Conservation (phyloP, 108 stramenopile genomes). For the Craspedostauros australis region DNA sequence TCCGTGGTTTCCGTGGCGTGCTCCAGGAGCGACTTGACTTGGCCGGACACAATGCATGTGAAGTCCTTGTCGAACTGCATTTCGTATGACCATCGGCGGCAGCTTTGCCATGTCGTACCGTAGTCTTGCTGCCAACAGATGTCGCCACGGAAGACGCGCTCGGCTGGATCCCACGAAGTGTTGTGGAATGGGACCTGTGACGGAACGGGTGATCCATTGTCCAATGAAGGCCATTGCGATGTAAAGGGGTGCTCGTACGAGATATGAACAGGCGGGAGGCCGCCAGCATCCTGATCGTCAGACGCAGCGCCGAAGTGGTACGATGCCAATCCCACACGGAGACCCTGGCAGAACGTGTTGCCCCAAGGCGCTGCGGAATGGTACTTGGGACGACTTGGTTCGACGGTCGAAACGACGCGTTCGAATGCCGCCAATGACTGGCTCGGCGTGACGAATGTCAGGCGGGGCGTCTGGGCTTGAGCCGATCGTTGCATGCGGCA, state of each 20-base stretch:
- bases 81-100: slow-evolving; percentile 51
- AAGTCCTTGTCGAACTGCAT: slow-evolving; percentile 57
- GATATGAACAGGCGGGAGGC: slow-evolving; percentile 40
- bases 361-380: slow-evolving; percentile 45
- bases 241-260: slow-evolving; percentile 58
- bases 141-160: slow-evolving; percentile 47
- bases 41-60: slow-evolving; percentile 45
- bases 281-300: slow-evolving; percentile 4
- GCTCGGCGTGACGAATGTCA: background rate
- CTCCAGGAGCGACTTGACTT: slow-evolving; percentile 18
- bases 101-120: slow-evolving; percentile 63
- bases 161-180: slow-evolving; percentile 30
- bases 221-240: slow-evolving; percentile 52
- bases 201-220: slow-evolving; percentile 59
- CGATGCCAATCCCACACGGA: slow-evolving; percentile 63
- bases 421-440: background rate
- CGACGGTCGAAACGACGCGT: too few species aligned
- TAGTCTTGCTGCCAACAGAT: slow-evolving; percentile 55
- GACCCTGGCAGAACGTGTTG: slow-evolving; percentile 62
- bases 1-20: background rate
- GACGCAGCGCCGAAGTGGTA: slow-evolving; percentile 50
- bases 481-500: too few species aligned
- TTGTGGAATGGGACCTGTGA: slow-evolving; percentile 44
- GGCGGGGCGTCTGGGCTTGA: background rate
- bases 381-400: slow-evolving; percentile 17